Evolutionary conservation across 2,329 filamentous ascomycete genomes (phyloP).

Genomic region (Aspergillus fumigatiaffinis): DNA sequence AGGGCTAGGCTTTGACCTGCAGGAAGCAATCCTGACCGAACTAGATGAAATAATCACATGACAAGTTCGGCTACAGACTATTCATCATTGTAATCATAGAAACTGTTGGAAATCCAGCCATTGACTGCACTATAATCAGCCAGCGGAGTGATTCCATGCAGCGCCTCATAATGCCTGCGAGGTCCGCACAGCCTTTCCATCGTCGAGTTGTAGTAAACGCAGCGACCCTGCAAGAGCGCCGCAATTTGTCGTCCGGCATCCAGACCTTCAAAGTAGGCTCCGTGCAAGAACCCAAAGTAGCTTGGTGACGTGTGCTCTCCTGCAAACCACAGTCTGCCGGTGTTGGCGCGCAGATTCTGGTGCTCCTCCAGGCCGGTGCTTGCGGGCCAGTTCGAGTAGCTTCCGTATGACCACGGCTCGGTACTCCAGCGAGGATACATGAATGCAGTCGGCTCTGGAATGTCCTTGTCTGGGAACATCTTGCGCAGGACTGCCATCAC

Average conservation of each 20-base stretch:
- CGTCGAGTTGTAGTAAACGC: constrained; percentile 6
- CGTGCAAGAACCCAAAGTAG: constrained; percentile 65
- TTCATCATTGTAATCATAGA: constrained; percentile 21
- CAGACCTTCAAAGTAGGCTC: constrained; percentile 56
- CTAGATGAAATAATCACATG: too few relatives aligned
- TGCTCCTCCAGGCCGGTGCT: constrained; percentile 62
- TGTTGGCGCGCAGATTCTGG: constrained; percentile 64
- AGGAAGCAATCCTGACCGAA: too few relatives aligned
- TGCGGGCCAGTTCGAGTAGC: constrained; percentile 65
- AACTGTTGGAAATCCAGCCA: constrained; percentile 26
- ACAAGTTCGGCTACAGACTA: neutral
- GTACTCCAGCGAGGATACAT: constrained; percentile 58
- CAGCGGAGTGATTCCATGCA: constrained; percentile 24
- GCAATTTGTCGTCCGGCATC: constrained; percentile 41
- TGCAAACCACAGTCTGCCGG: constrained; percentile 60
- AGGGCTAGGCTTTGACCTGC: too few relatives aligned
- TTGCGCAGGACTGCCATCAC: constrained; percentile 54
- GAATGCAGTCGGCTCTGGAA: constrained; percentile 60
- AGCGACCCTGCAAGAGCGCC: constrained; percentile 20
- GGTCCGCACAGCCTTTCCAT: constrained; percentile 8
- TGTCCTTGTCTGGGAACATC: constrained; percentile 57
- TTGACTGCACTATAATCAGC: constrained; percentile 24
- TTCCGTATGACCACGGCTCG: constrained; percentile 53
- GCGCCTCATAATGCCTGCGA: constrained; percentile 18
- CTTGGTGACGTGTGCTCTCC: constrained; percentile 61